Conservation (phyloP, 495 filamentous ascomycete genomes). For the Aspergillus haitiensis region DNA sequence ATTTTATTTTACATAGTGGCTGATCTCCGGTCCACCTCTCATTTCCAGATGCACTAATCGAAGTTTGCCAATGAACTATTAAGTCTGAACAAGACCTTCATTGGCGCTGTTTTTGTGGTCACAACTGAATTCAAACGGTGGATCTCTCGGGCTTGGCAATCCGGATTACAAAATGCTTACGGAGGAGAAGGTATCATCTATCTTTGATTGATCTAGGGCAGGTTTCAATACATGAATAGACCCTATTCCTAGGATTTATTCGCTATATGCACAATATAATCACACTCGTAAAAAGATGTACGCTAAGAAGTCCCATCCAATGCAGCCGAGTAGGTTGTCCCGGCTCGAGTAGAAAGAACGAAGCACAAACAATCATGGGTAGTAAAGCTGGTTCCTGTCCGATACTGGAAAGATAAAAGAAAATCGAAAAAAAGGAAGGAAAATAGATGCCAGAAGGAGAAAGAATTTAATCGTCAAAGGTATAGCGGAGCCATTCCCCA, state of each 20-base stretch:
- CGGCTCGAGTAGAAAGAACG: constrained; percentile 10
- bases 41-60: not conserved
- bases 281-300: constrained; percentile 12
- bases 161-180: not conserved
- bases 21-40: constrained; percentile 25
- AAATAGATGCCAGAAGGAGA: not conserved
- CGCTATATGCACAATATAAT: constrained; percentile 21
- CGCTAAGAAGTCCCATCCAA: constrained; percentile 18
- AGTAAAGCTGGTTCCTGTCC: constrained; percentile 19
- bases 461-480: constrained; percentile 59
- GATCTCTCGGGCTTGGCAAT: not conserved
- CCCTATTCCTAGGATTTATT: constrained; percentile 4
- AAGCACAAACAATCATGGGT: constrained; percentile 11
- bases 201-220: not conserved
- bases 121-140: not conserved
- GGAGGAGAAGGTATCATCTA: not conserved
- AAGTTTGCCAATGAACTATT: not conserved
- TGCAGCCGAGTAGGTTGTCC: constrained; percentile 15
- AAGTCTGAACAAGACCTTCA: too few relatives aligned
- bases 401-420: constrained; percentile 18
- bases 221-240: not conserved
- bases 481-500: constrained; percentile 91
- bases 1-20: constrained; percentile 22
- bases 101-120: constrained; percentile 2
- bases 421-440: constrained; percentile 14